Conservation (phyloP, 164 flowering plant genomes). For the grape (Vitis vinifera) region DNA sequence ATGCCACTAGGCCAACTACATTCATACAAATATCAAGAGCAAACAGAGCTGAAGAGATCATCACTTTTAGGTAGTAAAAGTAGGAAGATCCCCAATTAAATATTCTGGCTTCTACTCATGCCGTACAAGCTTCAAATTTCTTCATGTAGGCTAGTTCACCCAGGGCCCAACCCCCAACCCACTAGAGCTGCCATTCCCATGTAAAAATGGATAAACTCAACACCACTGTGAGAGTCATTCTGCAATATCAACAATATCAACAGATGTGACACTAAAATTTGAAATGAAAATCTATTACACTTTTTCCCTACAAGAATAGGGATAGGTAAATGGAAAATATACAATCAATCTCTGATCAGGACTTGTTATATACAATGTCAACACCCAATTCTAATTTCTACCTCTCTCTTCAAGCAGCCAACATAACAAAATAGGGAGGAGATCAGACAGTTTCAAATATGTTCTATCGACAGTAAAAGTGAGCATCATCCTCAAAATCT, state of each 20-base stretch:
- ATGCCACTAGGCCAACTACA: too few species aligned
- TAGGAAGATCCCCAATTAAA: too few species aligned
- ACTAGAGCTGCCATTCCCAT: too few species aligned
- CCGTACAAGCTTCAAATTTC: too few species aligned
- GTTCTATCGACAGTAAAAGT: conserved; percentile 43
- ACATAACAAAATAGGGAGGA: conserved; percentile 4
- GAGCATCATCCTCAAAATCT: conserved; percentile 72
- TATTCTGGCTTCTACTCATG: too few species aligned
- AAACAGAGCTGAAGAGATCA: too few species aligned
- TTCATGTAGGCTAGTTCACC: too few species aligned
- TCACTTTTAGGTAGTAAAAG: too few species aligned
- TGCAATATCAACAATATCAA: conserved; percentile 3
- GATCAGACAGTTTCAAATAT: neutral
- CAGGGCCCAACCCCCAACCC: too few species aligned
- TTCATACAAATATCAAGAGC: too few species aligned
- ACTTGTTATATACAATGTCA: conserved; percentile 25
- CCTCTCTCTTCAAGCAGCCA: conserved; percentile 18
- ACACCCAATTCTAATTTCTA: conserved; percentile 6
- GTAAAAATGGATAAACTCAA: too few species aligned
- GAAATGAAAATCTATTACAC: conserved; percentile 5
- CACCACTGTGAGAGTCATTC: neutral
- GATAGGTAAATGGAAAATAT: conserved; percentile 16
- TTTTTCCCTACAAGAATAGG: conserved; percentile 13
- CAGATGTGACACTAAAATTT: neutral
- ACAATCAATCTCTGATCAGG: conserved; percentile 3